Percentiles rank a stretch among this genome's conserved stretches.
Conservation (phyloP, 176 grass and related monocot species). For the Luzula sylvatica region DNA sequence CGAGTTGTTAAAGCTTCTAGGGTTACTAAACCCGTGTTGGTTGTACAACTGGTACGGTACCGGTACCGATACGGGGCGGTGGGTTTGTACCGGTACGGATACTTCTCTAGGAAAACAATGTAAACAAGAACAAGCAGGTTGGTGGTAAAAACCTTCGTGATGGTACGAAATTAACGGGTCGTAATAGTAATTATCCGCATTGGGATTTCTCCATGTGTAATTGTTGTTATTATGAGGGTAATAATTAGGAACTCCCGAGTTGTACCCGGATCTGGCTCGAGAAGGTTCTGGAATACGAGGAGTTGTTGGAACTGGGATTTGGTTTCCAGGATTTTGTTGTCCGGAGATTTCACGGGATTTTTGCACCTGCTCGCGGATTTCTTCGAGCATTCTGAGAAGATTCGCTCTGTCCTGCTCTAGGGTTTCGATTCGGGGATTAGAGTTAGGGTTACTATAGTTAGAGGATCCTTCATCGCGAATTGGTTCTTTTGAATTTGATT, state of each 20-base stretch:
- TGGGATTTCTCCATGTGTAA: constrained; percentile 36
- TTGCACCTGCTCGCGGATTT: constrained; percentile 81
- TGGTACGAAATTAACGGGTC: constrained; percentile 56
- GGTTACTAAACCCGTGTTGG: constrained; percentile 5
- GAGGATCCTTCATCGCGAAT: constrained; percentile 26
- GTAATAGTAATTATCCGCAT: constrained; percentile 48
- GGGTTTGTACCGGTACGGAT: constrained; percentile 25
- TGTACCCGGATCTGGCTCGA: constrained; percentile 24
- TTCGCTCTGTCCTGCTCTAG: constrained; percentile 70
- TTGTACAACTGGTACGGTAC: constrained; percentile 18
- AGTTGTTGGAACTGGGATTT: constrained; percentile 2
- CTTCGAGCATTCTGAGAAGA: constrained; percentile 76
- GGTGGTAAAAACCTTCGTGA: constrained; percentile 74
- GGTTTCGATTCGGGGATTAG: constrained; percentile 39
- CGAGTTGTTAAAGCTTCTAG: constrained; percentile 19
- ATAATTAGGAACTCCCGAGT: constrained; percentile 28
- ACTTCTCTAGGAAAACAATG: constrained; percentile 56
- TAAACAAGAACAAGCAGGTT: constrained; percentile 57
- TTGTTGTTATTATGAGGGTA: constrained; percentile 42
- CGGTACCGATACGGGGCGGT: background rate
- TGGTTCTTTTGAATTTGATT: constrained; percentile 8
- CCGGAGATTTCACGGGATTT: constrained; percentile 46
- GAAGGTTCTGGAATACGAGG: constrained; percentile 11
- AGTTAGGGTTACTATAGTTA: constrained; percentile 9
- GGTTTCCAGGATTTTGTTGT: constrained; percentile 18